These are phyloP conservation scores for Colletotrichum gigasporum DNA, from an alignment of 2,329 filamentous ascomycete genomes.

Conservation along the genomic window DNA sequence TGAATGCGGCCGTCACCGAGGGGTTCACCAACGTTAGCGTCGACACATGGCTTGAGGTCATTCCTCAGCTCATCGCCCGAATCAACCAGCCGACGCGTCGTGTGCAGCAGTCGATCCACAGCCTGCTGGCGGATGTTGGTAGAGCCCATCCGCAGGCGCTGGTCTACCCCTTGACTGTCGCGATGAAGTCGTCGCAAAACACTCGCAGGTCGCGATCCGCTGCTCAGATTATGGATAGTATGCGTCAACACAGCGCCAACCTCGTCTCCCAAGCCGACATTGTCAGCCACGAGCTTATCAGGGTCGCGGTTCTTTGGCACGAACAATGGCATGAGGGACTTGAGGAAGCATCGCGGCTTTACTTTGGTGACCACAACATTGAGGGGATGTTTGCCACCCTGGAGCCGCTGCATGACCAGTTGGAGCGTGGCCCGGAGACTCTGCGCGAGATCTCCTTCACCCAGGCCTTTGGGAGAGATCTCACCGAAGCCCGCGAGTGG, in stretches of 20 bases:
- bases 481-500: conserved; percentile 95
- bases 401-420: conserved; percentile 87
- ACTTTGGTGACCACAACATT: conserved; percentile 97
- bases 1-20: conserved; percentile 88
- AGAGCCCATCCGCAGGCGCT: conserved; percentile 94
- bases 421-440: conserved; percentile 92
- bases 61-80: conserved; percentile 94
- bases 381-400: conserved; percentile 96
- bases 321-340: conserved; percentile 99
- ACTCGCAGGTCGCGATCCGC: conserved; percentile 87
- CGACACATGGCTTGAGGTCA: conserved; percentile 98
- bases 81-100: conserved; percentile 95
- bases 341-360: conserved; percentile 94
- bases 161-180: conserved; percentile 96
- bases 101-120: conserved; percentile 91
- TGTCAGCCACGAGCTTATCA: conserved; percentile 95
- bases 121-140: conserved; percentile 90
- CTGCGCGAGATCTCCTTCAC: conserved; percentile 96
- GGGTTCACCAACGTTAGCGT: conserved; percentile 93
- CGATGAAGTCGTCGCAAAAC: conserved; percentile 92
- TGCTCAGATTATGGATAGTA: conserved; percentile 94
- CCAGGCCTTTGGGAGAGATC: conserved; percentile 94
- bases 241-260: conserved; percentile 92
- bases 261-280: conserved; percentile 95
- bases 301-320: conserved; percentile 97